These are phyloP conservation scores for Sugiyamaella paludigena DNA, from an alignment of 1,139 yeast species.

Conservation along the genomic window DNA sequence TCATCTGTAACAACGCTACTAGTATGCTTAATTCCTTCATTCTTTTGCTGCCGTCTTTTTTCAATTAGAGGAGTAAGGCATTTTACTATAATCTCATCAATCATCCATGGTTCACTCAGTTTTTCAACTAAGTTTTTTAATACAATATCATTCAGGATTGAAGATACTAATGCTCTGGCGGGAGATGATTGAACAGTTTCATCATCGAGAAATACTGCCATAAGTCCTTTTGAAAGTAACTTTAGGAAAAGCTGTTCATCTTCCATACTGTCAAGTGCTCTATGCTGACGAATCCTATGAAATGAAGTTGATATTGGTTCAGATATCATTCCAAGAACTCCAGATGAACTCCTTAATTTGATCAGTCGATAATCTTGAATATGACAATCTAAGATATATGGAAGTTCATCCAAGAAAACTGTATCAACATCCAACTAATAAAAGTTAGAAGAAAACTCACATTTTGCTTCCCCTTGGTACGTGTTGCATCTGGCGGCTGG, in stretches of 20 bases:
- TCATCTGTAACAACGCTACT: too few species aligned
- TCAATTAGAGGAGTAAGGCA: conserved; percentile 14
- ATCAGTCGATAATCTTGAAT: conserved; percentile 33
- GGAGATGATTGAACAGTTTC: conserved; percentile 42
- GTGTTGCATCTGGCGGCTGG: conserved; percentile 1
- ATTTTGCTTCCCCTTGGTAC: background rate
- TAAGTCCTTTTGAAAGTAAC: conserved; percentile 38
- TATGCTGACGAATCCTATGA: conserved; percentile 47
- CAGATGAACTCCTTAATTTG: conserved; percentile 21
- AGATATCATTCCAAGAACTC: conserved; percentile 26
- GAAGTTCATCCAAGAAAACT: conserved; percentile 44
- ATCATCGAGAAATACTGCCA: conserved; percentile 40
- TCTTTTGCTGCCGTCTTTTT: conserved; percentile 4
- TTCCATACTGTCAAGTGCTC: conserved; percentile 40
- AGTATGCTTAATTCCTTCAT: background rate
- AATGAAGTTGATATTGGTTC: conserved; percentile 37
- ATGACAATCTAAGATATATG: conserved; percentile 42
- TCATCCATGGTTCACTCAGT: conserved; percentile 46
- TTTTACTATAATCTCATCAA: conserved; percentile 43
- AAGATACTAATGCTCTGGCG: conserved; percentile 40
- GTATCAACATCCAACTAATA: conserved; percentile 32
- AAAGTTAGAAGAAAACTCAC: too few species aligned
- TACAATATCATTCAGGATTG: conserved; percentile 44
- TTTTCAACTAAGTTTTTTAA: conserved; percentile 43
- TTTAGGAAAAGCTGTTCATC: conserved; percentile 36